Evolutionary conservation across 805 yeast species (phyloP), one percentile per base, ranked within the genome.

Genomic region (Metschnikowia cerradonensis): DNA sequence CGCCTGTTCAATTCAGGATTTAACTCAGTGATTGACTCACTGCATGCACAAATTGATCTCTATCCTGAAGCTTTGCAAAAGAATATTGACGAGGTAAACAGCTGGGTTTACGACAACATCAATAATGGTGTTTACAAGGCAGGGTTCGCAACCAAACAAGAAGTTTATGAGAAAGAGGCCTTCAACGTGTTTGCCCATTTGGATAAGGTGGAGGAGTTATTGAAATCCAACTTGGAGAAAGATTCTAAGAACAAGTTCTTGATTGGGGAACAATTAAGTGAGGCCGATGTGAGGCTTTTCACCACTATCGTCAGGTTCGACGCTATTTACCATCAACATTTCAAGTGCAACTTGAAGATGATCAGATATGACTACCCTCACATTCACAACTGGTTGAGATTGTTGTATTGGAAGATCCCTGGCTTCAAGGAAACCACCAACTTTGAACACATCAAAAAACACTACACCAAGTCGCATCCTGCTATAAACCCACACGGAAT

Each of bases 81-180:
- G 0, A 67, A 82, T 55, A 88, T 91, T 60, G 96, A 91, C 62
- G 89, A 80, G 49, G 63, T 90, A 57, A 90, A 94, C 63, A 77
- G 73, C 15, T 86, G 95, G 91, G 80, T 88, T 37, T 91, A 91
- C 67, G 88, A 86, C 62, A 80, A 78, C 60, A 86, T 92, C 67
- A 90, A 91, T 76, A 89, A 88, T 63, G 97, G 96, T 37, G 97
- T 91, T 38, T 92, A 92, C 76, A 92, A 90, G 71, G 58, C 94
- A 2, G 98, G 98, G 0, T 92, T 91, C 68, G 89, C 97, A 4
- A 82, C 90, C 10, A 78, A 78, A 50, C 96, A 89, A 67, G 90
- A 86, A 55, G 88, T 84, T 11, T 91, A 91, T 63, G 92, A 88
- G 56, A 71, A 71, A 48, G 85, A 85, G 59, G 88, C 86, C 2